Base-by-base conservation (phyloP, 2,329 filamentous ascomycete species). In the Periglandula ipomoeae region DNA sequence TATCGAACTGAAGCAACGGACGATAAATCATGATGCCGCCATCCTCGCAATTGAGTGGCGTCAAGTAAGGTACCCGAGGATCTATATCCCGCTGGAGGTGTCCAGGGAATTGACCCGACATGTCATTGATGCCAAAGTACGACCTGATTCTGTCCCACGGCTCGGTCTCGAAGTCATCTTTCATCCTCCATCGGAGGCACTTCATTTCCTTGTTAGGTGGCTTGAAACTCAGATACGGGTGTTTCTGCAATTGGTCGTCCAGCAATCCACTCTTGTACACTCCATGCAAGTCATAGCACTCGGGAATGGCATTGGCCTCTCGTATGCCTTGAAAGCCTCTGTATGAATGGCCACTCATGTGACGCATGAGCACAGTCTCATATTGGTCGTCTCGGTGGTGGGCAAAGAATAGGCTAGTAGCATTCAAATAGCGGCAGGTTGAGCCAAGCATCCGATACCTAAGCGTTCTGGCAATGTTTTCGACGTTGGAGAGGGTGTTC, bases 321-420 rank as follows among this genome's bases (percentile, higher is more conserved):
- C 73, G 75, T 58, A 95, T 93, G 3, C 86, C 89, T 15, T 74
- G 70, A 26, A 95, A 70, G 0, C 87, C 89, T n/a, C 76, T 70
- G n/a, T 79, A 78, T 2, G 77, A 70, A 58, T 88, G 85, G 0
- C 84, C 82, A 3, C 73, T 71, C 8, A 84, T 66, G 32, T 97
- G 65, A 38, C 93, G 79, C 82, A 89, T 86, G 44, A 97, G 67
- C 4, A 94, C 75, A 0, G 90, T 96, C 68, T 98, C 93, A 49
- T 89, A 85, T 60, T 93, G 88, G 59, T 98, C 93, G 59, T 96
- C 90, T 53, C 78, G 73, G 62, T 98, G 93, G 61, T 98, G 93
- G 4, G 84, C 93, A 24, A 94, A 70, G 35, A 96, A 75, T 2
- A 97, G 63, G 19, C 79, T 78, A 4, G 65, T 67, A 4, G 86